Base-by-base conservation (phyloP, 2,329 filamentous ascomycete species). In the Aspergillus puulaauensis region DNA sequence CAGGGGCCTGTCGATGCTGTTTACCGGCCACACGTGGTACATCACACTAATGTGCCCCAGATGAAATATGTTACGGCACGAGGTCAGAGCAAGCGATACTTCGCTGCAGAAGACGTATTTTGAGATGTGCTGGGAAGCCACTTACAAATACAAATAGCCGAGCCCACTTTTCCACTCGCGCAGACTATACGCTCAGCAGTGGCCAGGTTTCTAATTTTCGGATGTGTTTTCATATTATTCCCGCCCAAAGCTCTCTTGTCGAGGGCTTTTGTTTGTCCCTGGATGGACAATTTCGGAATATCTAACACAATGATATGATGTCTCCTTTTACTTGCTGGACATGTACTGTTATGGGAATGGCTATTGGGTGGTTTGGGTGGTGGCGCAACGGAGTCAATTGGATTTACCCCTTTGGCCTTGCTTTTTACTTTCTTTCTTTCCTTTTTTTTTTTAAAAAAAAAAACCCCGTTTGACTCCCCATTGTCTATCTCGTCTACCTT, bases 21-120 rank as follows among this genome's bases (percentile, higher is more conserved):
- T 15, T 96, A 96, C 72, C 82, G 91, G 49, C 93, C 93, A 6
- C 93, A 97, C 72, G 91, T 96, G 15, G 93, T 97, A 3, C 93
- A 98, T 75, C 93, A 97, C 71, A 93, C 90, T 15, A 83, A 72
- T 47, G 80, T 89, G 48, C 86, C 87, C 4, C 88, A 90, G 65
- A 81, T 89, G 66, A 90, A 90, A 69, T 87, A 88, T 2, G 84
- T 88, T 61, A 84, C 88, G 65, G 78, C 85, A 2, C 80, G 83
- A 65, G 88, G 80, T 67, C 87, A 86, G 69, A 83, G 85, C 43
- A 91, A 90, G 72, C 81, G 87, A 57, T 91, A 91, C 67, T 91
- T 91, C 71, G 83, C 85, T 3, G 86, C 87, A 3, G 87, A 89
- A 61, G 73, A 75, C 61, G 73, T 75, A 43, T 75, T 72, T 47